phyloP scores from a whole-genome alignment of 2,329 filamentous ascomycete genomes.

The Aspergillus pseudonomiae region DNA sequence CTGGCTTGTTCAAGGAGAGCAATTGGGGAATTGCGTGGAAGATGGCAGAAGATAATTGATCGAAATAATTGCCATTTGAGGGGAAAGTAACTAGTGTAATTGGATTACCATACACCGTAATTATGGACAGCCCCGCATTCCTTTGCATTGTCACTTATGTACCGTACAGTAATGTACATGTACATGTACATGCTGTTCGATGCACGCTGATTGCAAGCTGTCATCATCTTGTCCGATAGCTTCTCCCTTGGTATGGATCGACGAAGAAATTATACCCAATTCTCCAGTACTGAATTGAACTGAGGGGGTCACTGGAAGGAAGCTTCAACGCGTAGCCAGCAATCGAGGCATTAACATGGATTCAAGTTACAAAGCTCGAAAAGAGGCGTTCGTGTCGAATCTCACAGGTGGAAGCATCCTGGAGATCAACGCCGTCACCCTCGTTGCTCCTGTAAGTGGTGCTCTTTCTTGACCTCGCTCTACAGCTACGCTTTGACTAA shows the following conservation, averaged over 20 bases:
- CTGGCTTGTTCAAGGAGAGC: not conserved
- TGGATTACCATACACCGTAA: not conserved
- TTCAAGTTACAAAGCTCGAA: slow-evolving; percentile 79
- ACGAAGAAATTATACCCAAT: not conserved
- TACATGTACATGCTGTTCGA: not conserved
- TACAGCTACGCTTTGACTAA: not conserved
- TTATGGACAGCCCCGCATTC: not conserved
- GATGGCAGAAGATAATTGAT: slow-evolving; percentile 2
- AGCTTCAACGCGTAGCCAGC: not conserved
- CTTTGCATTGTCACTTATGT: not conserved
- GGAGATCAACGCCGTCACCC: slow-evolving; percentile 85
- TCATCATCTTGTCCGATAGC: not conserved
- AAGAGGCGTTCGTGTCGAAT: slow-evolving; percentile 94
- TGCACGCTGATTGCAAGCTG: not conserved
- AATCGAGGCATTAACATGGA: slow-evolving; percentile 32
- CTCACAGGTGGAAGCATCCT: slow-evolving; percentile 78
- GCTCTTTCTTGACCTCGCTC: not conserved
- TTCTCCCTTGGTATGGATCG: not conserved
- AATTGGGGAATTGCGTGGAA: not conserved
- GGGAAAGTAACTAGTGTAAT: not conserved
- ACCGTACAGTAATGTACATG: not conserved
- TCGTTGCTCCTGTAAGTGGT: slow-evolving; percentile 75
- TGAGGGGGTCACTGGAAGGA: not conserved
- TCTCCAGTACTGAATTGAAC: not conserved
- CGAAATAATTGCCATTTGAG: not conserved